phyloP scores from a whole-genome alignment of 495 filamentous ascomycete genomes.

The Tetracladium setigerum region DNA sequence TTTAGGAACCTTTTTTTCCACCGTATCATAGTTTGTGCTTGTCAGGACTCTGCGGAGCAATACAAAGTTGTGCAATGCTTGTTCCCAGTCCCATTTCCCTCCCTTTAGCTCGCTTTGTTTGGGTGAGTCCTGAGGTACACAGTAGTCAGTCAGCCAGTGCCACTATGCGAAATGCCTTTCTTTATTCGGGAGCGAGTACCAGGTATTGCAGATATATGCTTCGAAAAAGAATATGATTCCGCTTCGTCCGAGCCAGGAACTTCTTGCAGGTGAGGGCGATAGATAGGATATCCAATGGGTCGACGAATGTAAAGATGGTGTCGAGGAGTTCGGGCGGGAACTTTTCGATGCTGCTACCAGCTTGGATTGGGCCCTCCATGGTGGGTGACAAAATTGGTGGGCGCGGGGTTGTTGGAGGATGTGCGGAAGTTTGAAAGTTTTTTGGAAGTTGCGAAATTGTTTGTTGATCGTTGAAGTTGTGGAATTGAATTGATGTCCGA shows the following conservation, averaged over 20 bases:
- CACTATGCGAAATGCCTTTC: not conserved
- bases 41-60: conserved; percentile 38
- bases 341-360: no score
- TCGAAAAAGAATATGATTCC: conserved; percentile 44
- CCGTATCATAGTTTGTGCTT: not conserved
- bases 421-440: no score
- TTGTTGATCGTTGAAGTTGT: no score
- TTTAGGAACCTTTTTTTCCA: not conserved
- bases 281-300: conserved; percentile 44
- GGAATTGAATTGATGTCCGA: no score
- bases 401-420: no score
- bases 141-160: not conserved
- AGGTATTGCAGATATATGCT: conserved; percentile 41
- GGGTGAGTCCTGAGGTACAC: not conserved
- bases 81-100: conserved; percentile 39
- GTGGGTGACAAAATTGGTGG: no score
- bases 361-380: no score
- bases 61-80: conserved; percentile 38
- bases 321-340: conserved; percentile 57
- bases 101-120: not conserved
- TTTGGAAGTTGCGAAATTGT: no score
- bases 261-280: conserved; percentile 45
- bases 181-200: conserved; percentile 23
- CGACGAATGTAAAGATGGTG: conserved; percentile 50
- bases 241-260: conserved; percentile 40